A percentile compares a stretch with the other conserved stretches of the same genome.
Evolutionary conservation across 768 basidiomycete species (phyloP).

Genomic region (Termitomyces sp.): DNA sequence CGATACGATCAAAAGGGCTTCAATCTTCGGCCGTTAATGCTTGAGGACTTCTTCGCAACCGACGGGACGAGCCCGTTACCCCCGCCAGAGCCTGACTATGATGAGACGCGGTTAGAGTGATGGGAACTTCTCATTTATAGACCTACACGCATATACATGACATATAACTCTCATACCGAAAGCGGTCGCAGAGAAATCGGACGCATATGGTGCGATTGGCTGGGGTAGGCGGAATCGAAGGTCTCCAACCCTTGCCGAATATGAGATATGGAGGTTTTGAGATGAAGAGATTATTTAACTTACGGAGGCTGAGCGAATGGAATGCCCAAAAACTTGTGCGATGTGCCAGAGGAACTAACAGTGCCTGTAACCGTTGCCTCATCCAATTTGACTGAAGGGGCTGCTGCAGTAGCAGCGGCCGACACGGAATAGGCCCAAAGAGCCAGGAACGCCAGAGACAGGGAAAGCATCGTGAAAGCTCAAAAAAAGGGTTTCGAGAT

Average conservation of each 20-base stretch:
- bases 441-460: constrained; percentile 1
- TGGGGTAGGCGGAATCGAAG: constrained; percentile 45
- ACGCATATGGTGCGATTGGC: constrained; percentile 35
- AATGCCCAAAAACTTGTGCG: constrained; percentile 46
- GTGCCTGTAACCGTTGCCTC: constrained; percentile 42
- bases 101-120: constrained; percentile 19
- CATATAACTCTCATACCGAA: constrained; percentile 31
- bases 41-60: constrained; percentile 65
- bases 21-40: constrained; percentile 65
- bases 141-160: constrained; percentile 11
- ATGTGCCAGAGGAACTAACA: constrained; percentile 23
- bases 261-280: neutral
- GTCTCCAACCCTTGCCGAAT: constrained; percentile 29
- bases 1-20: constrained; percentile 58
- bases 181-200: constrained; percentile 33
- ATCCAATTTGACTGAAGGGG: constrained; percentile 40
- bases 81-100: constrained; percentile 21
- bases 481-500: too few relatives aligned
- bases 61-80: constrained; percentile 40
- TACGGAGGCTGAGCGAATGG: constrained; percentile 52
- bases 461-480: constrained; percentile 2
- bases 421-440: constrained; percentile 6
- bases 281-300: constrained; percentile 15
- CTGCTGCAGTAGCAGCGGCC: constrained; percentile 4
- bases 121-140: constrained; percentile 10